A percentile compares a stretch with the other conserved stretches of the same genome.
These are phyloP conservation scores for Draba incana DNA, from an alignment of 345 rosid genomes.

Conservation along the genomic window DNA sequence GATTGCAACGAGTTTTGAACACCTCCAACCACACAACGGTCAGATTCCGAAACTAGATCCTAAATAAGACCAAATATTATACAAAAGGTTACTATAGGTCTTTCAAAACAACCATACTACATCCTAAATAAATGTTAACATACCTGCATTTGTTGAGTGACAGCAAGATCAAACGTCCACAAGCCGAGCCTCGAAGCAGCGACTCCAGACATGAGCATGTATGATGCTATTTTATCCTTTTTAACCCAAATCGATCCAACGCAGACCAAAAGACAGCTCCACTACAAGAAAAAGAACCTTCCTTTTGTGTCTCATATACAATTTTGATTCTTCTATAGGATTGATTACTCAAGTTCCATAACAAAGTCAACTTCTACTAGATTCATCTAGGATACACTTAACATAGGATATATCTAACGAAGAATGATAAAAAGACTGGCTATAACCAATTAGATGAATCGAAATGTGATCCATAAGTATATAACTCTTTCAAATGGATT, in stretches of 20 bases:
- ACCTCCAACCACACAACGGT: constrained; percentile 88
- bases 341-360: constrained; percentile 11
- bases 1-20: constrained; percentile 93
- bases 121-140: background rate
- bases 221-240: constrained; percentile 55
- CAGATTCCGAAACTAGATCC: constrained; percentile 82
- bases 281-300: constrained; percentile 48
- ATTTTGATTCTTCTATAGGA: background rate
- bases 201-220: constrained; percentile 83
- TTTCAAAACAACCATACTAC: background rate
- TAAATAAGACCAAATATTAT: constrained; percentile 34
- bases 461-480: background rate
- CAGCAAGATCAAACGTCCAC: constrained; percentile 91
- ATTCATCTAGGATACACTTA: background rate
- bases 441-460: background rate
- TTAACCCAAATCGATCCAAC: constrained; percentile 69
- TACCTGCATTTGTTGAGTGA: constrained; percentile 92
- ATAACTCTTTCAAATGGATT: background rate
- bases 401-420: background rate
- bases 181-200: constrained; percentile 88
- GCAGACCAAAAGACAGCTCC: constrained; percentile 68
- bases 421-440: constrained; percentile 10
- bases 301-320: background rate
- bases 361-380: background rate
- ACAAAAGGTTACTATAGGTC: background rate